Base-by-base conservation (phyloP, 352 stramenopile genomes). In the Globisporangium paroecandrum region DNA sequence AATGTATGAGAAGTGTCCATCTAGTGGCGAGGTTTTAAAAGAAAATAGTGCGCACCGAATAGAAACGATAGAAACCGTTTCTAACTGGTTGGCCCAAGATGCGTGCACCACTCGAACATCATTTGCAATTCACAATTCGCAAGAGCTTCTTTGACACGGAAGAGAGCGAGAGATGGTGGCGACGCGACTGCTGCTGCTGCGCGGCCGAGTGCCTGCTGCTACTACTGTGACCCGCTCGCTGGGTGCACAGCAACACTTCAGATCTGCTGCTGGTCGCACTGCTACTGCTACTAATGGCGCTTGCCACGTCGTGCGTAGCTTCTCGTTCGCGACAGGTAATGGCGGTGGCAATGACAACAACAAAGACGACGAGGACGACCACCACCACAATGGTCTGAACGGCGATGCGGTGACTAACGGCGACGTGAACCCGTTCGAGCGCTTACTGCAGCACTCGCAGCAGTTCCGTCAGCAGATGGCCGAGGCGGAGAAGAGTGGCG, bases 391-490 rank as follows among this genome's bases (percentile, higher is more conserved):
- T n/a, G 24, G 38, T 9, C 22, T 57, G 18, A 69, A 69, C 54
- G 41, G 27, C 47, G 20, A 15, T 25, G 47, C 47, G 47, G 47
- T 54, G 2, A 55, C 62, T 20, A 65, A 83, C 51, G 70, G 69
- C 15, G 73, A 80, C 12, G 34, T 85, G 67, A 90, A 76, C 71
- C 78, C 83, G 29, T 84, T 93, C 1, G 82, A 91, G 68, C 80
- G 80, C 8, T 73, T 93, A 32, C 43, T 91, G 69, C 80, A 86
- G 65, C 77, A 89, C 70, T 87, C 81, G 66, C 73, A 89, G 69
- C 68, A 89, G 49, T 93, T 89, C 71, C 81, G 69, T 36, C 27
- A 82, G 36, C 68, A 81, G 4, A 75, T 73, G 65, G 76, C 68
- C 20, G 55, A 57, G 15, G 66, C 55, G 1, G 75, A 67, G 61